Conservation (phyloP, 495 filamentous ascomycete genomes). For the Talaromyces liani region DNA sequence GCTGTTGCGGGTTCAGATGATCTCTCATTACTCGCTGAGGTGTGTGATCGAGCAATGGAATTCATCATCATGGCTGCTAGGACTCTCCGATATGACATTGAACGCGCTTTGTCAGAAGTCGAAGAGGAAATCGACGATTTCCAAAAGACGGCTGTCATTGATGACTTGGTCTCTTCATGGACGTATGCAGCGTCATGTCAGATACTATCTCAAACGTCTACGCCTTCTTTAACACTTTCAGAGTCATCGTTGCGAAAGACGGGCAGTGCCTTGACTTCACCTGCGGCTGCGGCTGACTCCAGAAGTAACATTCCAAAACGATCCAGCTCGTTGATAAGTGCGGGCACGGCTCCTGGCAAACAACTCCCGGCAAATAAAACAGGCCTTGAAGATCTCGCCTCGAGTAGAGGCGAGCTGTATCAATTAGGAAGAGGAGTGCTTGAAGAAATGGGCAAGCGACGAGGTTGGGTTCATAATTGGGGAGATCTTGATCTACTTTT, state of each 20-base stretch:
- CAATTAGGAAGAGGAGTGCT: constrained; percentile 72
- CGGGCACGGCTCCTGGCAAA: constrained; percentile 7
- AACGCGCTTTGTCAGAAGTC: constrained; percentile 29
- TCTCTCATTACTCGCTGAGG: constrained; percentile 66
- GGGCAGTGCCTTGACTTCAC: constrained; percentile 15
- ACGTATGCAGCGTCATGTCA: constrained; percentile 72
- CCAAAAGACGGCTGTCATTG: constrained; percentile 49
- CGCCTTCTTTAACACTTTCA: constrained; percentile 58
- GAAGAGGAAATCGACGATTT: constrained; percentile 11
- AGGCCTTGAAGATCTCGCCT: constrained; percentile 78
- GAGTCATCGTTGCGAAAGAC: constrained; percentile 43
- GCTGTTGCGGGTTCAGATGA: constrained; percentile 58
- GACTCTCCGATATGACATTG: constrained; percentile 69
- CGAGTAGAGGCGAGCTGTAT: constrained; percentile 70
- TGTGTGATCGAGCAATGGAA: constrained; percentile 67
- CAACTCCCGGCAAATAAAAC: constrained; percentile 37
- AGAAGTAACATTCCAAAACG: constrained; percentile 38
- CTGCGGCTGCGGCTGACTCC: constrained; percentile 24
- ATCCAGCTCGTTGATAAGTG: constrained; percentile 33
- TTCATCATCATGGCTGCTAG: constrained; percentile 75
- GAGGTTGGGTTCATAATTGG: constrained; percentile 77
- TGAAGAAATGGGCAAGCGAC: constrained; percentile 61
- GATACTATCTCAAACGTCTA: constrained; percentile 68
- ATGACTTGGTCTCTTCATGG: constrained; percentile 81
- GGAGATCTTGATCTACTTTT: constrained; percentile 47